These are phyloP conservation scores for Isabelozyma heimii DNA, from an alignment of 805 yeast genomes.

Conservation along the genomic window DNA sequence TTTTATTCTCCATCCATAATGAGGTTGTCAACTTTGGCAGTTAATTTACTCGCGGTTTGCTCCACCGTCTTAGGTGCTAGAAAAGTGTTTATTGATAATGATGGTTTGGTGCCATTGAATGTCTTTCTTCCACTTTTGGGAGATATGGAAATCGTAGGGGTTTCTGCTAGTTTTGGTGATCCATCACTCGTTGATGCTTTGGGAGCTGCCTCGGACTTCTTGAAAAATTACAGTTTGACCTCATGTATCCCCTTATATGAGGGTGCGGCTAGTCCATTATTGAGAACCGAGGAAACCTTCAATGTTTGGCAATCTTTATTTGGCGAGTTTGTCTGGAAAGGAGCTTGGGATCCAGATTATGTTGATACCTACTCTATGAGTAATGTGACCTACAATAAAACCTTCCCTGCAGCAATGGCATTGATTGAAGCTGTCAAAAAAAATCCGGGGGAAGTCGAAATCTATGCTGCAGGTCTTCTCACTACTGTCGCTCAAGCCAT, in stretches of 20 bases:
- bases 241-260: slow-evolving; percentile 34
- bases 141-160: slow-evolving; percentile 39
- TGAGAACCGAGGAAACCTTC: slow-evolving; percentile 39
- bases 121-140: slow-evolving; percentile 35
- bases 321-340: slow-evolving; percentile 42
- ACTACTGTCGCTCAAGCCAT: slow-evolving; percentile 47
- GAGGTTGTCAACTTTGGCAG: not conserved
- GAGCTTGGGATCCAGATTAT: slow-evolving; percentile 33
- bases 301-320: slow-evolving; percentile 34
- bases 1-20: not conserved
- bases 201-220: slow-evolving; percentile 27
- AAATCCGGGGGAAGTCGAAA: slow-evolving; percentile 27
- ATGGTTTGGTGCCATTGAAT: slow-evolving; percentile 36
- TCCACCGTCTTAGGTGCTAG: slow-evolving; percentile 7
- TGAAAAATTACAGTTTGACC: slow-evolving; percentile 29
- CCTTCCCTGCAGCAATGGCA: slow-evolving; percentile 36
- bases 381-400: slow-evolving; percentile 24
- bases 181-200: slow-evolving; percentile 37
- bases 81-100: slow-evolving; percentile 42
- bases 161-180: slow-evolving; percentile 38
- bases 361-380: slow-evolving; percentile 29
- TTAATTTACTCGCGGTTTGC: not conserved
- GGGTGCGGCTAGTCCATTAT: slow-evolving; percentile 37
- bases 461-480: slow-evolving; percentile 41
- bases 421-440: slow-evolving; percentile 38